Conservation (phyloP, 345 rosid species). For the Populus alba region DNA sequence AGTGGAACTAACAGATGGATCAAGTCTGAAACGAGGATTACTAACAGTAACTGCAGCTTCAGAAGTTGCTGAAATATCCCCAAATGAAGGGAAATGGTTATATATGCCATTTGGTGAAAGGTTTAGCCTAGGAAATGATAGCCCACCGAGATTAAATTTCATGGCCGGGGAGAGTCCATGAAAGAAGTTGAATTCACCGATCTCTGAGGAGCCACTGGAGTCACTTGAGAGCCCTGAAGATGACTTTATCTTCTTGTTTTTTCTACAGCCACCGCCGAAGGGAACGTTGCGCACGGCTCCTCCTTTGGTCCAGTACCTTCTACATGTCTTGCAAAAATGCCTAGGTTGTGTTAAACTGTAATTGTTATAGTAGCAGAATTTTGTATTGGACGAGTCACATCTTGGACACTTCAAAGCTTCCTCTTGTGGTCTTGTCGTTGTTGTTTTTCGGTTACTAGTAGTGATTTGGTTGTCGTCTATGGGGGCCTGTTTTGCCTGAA, state of each 20-base stretch:
- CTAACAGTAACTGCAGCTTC: conserved; percentile 5
- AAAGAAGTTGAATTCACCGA: conserved; percentile 67
- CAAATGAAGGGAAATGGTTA: conserved; percentile 46
- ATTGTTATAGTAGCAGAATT: conserved; percentile 32
- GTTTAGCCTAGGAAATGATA: conserved; percentile 48
- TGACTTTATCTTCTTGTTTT: conserved; percentile 23
- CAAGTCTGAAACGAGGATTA: conserved; percentile 37
- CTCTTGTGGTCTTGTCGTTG: conserved; percentile 25
- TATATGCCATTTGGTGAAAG: conserved; percentile 36
- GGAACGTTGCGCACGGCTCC: conserved; percentile 33
- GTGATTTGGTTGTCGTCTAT: conserved; percentile 37
- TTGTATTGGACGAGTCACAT: conserved; percentile 29
- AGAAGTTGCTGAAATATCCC: conserved; percentile 29
- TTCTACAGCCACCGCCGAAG: conserved; percentile 28
- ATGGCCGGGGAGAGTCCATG: conserved; percentile 56
- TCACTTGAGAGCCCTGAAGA: conserved; percentile 26
- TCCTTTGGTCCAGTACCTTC: conserved; percentile 32
- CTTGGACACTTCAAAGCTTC: conserved; percentile 23
- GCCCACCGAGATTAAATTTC: conserved; percentile 73
- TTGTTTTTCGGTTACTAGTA: conserved; percentile 30
- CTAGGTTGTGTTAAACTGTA: conserved; percentile 31
- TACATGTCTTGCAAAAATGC: conserved; percentile 31
- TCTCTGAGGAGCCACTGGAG: conserved; percentile 45
- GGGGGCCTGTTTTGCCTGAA: conserved; percentile 25
- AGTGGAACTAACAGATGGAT: conserved; percentile 40